Evolutionary conservation across 306 rosid genomes (phyloP), one percentile per base, ranked within the genome.

Genomic region (Neltuma alba): DNA sequence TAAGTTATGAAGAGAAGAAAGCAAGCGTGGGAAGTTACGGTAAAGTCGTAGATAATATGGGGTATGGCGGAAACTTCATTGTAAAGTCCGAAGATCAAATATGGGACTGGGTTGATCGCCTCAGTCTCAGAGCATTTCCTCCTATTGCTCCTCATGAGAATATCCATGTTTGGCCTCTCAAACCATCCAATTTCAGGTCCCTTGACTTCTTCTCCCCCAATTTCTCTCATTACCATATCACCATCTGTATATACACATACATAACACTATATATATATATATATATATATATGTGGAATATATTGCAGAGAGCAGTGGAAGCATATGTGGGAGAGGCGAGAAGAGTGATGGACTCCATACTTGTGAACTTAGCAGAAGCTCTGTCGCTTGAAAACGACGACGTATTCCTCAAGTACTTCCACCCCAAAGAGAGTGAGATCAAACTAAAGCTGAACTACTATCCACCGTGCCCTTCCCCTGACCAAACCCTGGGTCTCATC

Each of bases 121-220:
- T n/a, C n/a, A n/a, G n/a, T n/a, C n/a, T n/a, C n/a, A n/a, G n/a
- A n/a, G n/a, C n/a, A 69, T 25, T 33, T 40, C 69, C 78, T 23
- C 54, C 63, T 55, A 7, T 66, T 55, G 38, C 8, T 4, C 8
- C 3, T 38, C 8, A 64, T 34, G 44, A 74, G 37, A 55, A 40
- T 12, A 67, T 74, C 69, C 55, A 58, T 57, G 78, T 74, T 38
- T 74, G 78, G 78, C 78, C 78, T 4, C 78, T 25, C 8, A 74
- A 38, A 16, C 78, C 78, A 25, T 2, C 68, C 34, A 74, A 74
- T 57, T 74, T 74, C 45, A 74, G 78, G 70, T n/a, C n/a, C n/a
- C n/a, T n/a, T n/a, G n/a, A n/a, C n/a, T n/a, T n/a, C n/a, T n/a
- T n/a, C n/a, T n/a, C 58, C 14, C 44, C 31, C 34, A 28, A 1